Evolutionary conservation across 345 rosid species (phyloP), one percentile per base, ranked within the genome.

Genomic region (Abelmoschus esculentus): DNA sequence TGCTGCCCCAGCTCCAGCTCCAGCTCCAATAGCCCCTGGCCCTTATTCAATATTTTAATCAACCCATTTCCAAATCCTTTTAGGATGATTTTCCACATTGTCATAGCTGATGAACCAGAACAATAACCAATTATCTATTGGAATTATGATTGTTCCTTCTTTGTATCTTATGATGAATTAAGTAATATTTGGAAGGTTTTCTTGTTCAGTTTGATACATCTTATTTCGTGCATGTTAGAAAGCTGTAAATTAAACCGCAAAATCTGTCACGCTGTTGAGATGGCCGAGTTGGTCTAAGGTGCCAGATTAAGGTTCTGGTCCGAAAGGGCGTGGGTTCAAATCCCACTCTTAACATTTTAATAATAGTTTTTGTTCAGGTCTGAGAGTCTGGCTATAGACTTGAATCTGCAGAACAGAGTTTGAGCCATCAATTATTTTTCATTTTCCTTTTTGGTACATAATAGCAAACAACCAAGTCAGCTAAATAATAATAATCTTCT

Each of bases 251-350:
- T 3, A 31, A 31, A 3, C 3, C 4, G 34, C 3, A 31, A 31
- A 31, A 0, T 3, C 5, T 31, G 6, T 5, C 0, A 34, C 5
- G 7, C 0, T 34, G 50, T 47, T 47, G 52, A 13, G 52, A 47
- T 83, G 91, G 89, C 89, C 87, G 89, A 84, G 88, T 86, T 85
- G 87, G 91, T 85, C 84, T 82, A 86, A 86, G 89, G 88, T 83
- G 90, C 88, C 85, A 85, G 88, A 85, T 87, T 83, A 83, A 84
- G 89, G 89, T 86, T 86, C 85, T 87, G 88, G 91, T 86, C 86
- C 84, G 89, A 87, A 90, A 86, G 89, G 86, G 83, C 85, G 85
- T 85, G 86, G 88, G 86, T 90, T 86, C 87, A 80, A 90, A 87
- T 85, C 89, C 87, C 88, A 83, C 83, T 12, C 15, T 46, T 10